Percentiles rank a stretch among this genome's conserved stretches.
phyloP scores from a whole-genome alignment of 306 rosid species.

The Morella rubra region DNA sequence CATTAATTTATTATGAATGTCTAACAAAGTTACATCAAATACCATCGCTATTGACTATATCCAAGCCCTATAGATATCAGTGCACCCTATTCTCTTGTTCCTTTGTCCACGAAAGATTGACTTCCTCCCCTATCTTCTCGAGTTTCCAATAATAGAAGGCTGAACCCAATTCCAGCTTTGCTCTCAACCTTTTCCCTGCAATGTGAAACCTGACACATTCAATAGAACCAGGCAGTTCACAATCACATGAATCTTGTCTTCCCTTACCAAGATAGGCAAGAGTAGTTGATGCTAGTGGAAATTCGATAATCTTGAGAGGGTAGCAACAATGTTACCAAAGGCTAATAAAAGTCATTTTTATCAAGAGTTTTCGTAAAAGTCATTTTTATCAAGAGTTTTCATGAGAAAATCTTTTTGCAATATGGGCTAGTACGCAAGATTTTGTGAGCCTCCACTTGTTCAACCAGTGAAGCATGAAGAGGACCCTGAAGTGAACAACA shows the following conservation, averaged over 20 bases:
- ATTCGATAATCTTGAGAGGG: slow-evolving; percentile 15
- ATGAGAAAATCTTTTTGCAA: slow-evolving; percentile 55
- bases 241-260: slow-evolving; percentile 74
- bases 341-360: slow-evolving; percentile 46
- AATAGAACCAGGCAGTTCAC: slow-evolving; percentile 50
- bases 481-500: slow-evolving; percentile 45
- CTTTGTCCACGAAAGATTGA: slow-evolving; percentile 44
- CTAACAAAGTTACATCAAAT: no score
- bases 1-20: no score
- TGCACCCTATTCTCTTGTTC: slow-evolving; percentile 39
- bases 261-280: slow-evolving; percentile 16
- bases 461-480: slow-evolving; percentile 52
- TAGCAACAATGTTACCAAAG: slow-evolving; percentile 29
- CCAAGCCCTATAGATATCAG: no score
- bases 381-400: no score
- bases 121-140: slow-evolving; percentile 63
- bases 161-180: slow-evolving; percentile 61
- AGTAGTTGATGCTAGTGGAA: not conserved
- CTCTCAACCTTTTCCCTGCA: slow-evolving; percentile 57
- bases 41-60: no score
- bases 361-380: slow-evolving; percentile 40
- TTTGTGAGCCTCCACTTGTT: slow-evolving; percentile 43
- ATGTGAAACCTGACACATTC: slow-evolving; percentile 71
- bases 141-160: slow-evolving; percentile 65
- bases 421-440: slow-evolving; percentile 58